Conservation (phyloP, 78 protist genomes). For the Abeoforma whisleri region DNA sequence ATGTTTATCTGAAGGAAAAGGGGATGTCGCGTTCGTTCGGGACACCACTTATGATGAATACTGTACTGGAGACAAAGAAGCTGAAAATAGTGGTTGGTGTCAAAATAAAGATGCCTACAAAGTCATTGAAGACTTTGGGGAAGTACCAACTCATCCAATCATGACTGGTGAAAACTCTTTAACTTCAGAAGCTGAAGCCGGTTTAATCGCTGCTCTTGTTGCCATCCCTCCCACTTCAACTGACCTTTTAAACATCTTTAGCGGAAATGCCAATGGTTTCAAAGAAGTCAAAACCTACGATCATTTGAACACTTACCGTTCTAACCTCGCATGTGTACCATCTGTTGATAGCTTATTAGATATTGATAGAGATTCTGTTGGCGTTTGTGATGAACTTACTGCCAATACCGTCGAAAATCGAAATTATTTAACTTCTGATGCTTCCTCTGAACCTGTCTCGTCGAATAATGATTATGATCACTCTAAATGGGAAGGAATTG, state of each 20-base stretch:
- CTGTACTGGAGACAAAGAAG: conserved; percentile 23
- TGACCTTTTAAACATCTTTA: too few relatives aligned
- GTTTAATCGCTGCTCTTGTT: background rate
- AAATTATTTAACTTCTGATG: background rate
- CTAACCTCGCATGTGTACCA: conserved; percentile 29
- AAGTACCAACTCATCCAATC: conserved; percentile 29
- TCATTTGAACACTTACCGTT: background rate
- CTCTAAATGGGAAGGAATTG: background rate
- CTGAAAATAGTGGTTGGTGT: conserved; percentile 10
- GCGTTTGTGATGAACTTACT: background rate
- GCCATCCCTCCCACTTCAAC: too few relatives aligned
- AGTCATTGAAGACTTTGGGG: background rate
- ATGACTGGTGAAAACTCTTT: background rate
- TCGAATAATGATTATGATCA: background rate
- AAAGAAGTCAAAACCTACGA: background rate
- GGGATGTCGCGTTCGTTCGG: conserved; percentile 40
- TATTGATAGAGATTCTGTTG: background rate
- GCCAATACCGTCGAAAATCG: background rate
- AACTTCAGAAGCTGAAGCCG: background rate
- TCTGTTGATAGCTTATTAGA: background rate
- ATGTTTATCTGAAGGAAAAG: conserved; percentile 22
- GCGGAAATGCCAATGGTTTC: too few relatives aligned
- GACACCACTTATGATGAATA: conserved; percentile 4
- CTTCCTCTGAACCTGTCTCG: background rate
- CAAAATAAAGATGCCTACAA: background rate